These are phyloP conservation scores for Diaporthe citri DNA, from an alignment of 2,329 filamentous ascomycete species.

Conservation along the genomic window DNA sequence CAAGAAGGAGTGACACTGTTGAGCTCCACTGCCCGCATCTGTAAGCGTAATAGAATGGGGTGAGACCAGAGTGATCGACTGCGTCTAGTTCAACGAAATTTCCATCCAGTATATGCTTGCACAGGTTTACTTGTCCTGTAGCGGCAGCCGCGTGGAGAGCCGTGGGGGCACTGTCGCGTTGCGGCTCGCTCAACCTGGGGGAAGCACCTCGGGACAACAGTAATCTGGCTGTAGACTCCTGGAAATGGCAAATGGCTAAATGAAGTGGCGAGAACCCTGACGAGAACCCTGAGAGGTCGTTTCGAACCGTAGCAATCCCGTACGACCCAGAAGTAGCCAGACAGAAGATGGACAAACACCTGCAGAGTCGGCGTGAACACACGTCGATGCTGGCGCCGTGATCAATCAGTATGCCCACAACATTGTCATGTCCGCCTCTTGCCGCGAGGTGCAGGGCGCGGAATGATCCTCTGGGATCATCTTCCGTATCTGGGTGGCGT, in stretches of 20 bases:
- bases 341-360: conserved; percentile 41
- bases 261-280: conserved; percentile 46
- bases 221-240: conserved; percentile 43
- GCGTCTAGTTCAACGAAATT: conserved; percentile 43
- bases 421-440: conserved; percentile 43
- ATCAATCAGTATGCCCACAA: conserved; percentile 42
- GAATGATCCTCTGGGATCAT: conserved; percentile 41
- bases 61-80: conserved; percentile 42
- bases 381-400: conserved; percentile 43
- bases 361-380: conserved; percentile 42
- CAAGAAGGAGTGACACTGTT: conserved; percentile 44
- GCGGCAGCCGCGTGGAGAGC: conserved; percentile 47
- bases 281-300: conserved; percentile 38
- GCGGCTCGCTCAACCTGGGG: conserved; percentile 40
- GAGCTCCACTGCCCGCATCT: conserved; percentile 44
- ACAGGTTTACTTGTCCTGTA: conserved; percentile 42
- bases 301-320: conserved; percentile 39
- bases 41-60: conserved; percentile 48
- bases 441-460: conserved; percentile 46
- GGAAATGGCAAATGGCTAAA: conserved; percentile 46
- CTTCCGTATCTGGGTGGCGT: conserved; percentile 8
- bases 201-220: conserved; percentile 45
- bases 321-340: conserved; percentile 41
- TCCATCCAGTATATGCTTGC: conserved; percentile 42
- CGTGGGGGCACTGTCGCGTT: conserved; percentile 38